Base-by-base conservation (phyloP, 2,329 filamentous ascomycete genomes). In the Botrytis galanthina region DNA sequence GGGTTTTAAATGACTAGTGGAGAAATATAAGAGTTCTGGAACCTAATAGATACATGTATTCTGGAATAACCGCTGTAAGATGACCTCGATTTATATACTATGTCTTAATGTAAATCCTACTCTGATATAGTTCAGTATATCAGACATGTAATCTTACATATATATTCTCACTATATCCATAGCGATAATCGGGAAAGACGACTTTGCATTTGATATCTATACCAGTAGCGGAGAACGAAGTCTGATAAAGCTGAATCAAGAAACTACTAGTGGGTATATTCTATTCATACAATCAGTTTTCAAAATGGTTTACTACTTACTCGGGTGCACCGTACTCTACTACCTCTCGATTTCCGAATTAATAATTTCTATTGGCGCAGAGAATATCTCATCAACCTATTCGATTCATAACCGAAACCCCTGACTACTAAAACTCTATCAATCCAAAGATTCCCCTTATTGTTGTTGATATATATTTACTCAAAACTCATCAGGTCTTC, bases 401-500 rank as follows among this genome's bases (percentile, higher is more conserved):
- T 29, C 51, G n/a, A 57, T 18, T 18, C n/a, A 1, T 57, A 57
- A 57, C 51, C 51, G 51, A 32, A 57, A 57, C n/a, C 51, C n/a
- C 51, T 54, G 18, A 54, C 29, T 14, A 14, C 3, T 4, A n/a
- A 54, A 8, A 8, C 7, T n/a, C 20, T 22, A 22, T 8, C 12
- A 16, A 54, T n/a, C 48, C 26, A 14, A 29, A 16, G 7, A 54
- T 54, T 0, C 12, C 2, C 5, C 10, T 6, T 54, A 4, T 6
- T 14, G 1, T 16, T 3, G 16, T 29, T 8, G 2, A 16, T 16
- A 16, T 5, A 42, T 0, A 42, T 16, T 14, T 42, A 42, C 4
- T 16, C 5, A 0, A 42, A 42, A 16, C 5, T 42, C 12, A 16
- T 16, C 14, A 5, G 1, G 3, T 3, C 14, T 5, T 42, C 1